Evolutionary conservation across 2,329 filamentous ascomycete species (phyloP), one percentile per base, ranked within the genome.

Genomic region (Chrysosphaeria jannelii): DNA sequence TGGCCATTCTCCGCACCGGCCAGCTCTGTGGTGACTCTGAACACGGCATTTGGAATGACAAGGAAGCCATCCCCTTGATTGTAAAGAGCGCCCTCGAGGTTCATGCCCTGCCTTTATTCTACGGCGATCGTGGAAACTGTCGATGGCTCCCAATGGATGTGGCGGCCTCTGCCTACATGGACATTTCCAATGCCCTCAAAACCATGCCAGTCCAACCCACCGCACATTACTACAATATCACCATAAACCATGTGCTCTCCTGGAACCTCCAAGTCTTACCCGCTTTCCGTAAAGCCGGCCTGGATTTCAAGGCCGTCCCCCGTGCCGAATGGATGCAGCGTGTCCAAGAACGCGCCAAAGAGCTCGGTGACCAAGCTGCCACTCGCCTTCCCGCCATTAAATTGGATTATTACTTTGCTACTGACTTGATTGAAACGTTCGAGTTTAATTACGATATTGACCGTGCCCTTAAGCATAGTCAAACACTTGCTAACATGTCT

Each of bases 251-350:
- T 8, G 37, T 39, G 2, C 51, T 60, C 30, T 40, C 49, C 18
- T 63, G 55, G 53, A 48, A 46, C 0, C 23, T 36, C 0, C 46
- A 57, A 17, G 38, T 63, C 3, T 42, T 63, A 0, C 52, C 54
- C 0, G 44, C 47, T 0, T 41, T 63, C 9, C 31, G 31, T 6
- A 31, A 29, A 1, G 45, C 48, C 0, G 51, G 52, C 0, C 35
- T 57, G 1, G 28, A 40, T 6, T 54, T 54, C 11, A 41, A 47
- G 2, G 40, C 43, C 3, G 47, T 57, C 42, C 53, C 22, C 38
- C 41, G 1, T 47, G 56, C 23, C 45, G 50, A 0, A 29, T 40
- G 5, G 36, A 30, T 30, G 3, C 12, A 17, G 3, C 13, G 20
- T 8, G 23, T 32, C 14, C 25, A 24, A 5, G 17, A 21, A 2